A percentile compares a stretch with the other conserved stretches of the same genome.
Evolutionary conservation across 1,284 basidiomycete genomes (phyloP).

Genomic region (Cutaneotrichosporon curvatum): DNA sequence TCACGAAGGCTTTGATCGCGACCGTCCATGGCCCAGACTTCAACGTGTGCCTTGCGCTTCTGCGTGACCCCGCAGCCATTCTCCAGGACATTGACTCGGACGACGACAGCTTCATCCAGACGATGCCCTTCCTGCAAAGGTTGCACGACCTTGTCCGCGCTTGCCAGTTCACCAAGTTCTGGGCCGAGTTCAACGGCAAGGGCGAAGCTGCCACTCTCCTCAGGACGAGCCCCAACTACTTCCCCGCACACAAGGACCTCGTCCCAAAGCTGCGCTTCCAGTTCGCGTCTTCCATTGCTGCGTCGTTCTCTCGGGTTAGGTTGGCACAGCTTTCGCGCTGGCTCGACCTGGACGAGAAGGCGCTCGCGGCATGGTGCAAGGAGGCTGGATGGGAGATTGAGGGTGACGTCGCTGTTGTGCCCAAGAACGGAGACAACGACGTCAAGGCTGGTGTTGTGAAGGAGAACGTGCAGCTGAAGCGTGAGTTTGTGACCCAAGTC

Average conservation of each 20-base stretch:
- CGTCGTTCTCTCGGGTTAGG: slow-evolving; percentile 29
- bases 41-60: slow-evolving; percentile 80
- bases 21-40: slow-evolving; percentile 70
- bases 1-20: slow-evolving; percentile 83
- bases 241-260: slow-evolving; percentile 37
- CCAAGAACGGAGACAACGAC: slow-evolving; percentile 87
- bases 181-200: slow-evolving; percentile 64
- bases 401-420: slow-evolving; percentile 61
- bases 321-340: slow-evolving; percentile 34
- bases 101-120: slow-evolving; percentile 65
- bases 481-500: slow-evolving; percentile 52
- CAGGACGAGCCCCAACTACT: slow-evolving; percentile 30
- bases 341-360: slow-evolving; percentile 50
- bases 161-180: slow-evolving; percentile 86
- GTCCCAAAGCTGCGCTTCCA: slow-evolving; percentile 27
- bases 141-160: slow-evolving; percentile 73
- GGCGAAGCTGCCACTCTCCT: slow-evolving; percentile 33
- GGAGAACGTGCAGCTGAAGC: slow-evolving; percentile 79
- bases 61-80: slow-evolving; percentile 40
- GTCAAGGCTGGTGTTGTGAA: slow-evolving; percentile 89
- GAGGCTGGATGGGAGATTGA: slow-evolving; percentile 69
- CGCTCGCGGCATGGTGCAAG: slow-evolving; percentile 58
- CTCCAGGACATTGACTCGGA: slow-evolving; percentile 53
- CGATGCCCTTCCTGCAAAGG: slow-evolving; percentile 66
- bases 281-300: slow-evolving; percentile 41